A percentile compares a stretch with the other conserved stretches of the same genome.
Evolutionary conservation across 2,329 filamentous ascomycete genomes (phyloP).

Genomic region (Hypomyces perniciosus): DNA sequence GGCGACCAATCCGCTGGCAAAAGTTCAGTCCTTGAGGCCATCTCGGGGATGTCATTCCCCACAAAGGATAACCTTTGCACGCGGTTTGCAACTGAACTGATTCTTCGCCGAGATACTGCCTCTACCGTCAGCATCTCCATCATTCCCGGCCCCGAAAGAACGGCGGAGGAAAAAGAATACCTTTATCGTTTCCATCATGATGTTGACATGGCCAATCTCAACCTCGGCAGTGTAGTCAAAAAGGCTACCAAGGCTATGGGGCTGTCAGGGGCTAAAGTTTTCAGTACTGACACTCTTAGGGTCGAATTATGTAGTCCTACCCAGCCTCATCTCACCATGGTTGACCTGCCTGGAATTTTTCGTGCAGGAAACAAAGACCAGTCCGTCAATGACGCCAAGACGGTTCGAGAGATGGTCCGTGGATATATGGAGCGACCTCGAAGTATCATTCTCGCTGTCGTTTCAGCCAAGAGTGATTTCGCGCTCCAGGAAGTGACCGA

Average conservation of each 20-base stretch:
- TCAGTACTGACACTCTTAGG: conserved; percentile 20
- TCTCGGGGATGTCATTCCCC: conserved; percentile 50
- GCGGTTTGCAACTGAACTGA: conserved; percentile 49
- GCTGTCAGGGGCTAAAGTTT: conserved; percentile 9
- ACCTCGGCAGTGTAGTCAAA: conserved; percentile 10
- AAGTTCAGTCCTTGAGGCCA: conserved; percentile 51
- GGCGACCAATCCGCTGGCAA: conserved; percentile 53
- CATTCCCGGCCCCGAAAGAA: conserved; percentile 9
- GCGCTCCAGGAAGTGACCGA: conserved; percentile 4
- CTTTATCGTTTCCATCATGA: conserved; percentile 1
- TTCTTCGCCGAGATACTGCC: conserved; percentile 31
- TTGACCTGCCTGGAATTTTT: conserved; percentile 43
- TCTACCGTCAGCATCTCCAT: conserved; percentile 17
- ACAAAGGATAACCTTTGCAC: conserved; percentile 48
- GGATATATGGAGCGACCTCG: conserved; percentile 34
- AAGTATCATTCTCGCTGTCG: conserved; percentile 41
- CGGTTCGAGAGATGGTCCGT: conserved; percentile 32
- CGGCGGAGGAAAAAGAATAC: conserved; percentile 8
- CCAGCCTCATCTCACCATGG: conserved; percentile 36
- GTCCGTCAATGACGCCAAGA: conserved; percentile 25
- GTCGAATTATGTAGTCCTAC: conserved; percentile 20
- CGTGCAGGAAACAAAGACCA: conserved; percentile 29
- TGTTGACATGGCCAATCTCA: conserved; percentile 1
- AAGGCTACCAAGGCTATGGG: conserved; percentile 12
- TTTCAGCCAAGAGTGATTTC: conserved; percentile 35